phyloP scores from a whole-genome alignment of 148 eudicot genomes.

The Pharnaceum exiguum region DNA sequence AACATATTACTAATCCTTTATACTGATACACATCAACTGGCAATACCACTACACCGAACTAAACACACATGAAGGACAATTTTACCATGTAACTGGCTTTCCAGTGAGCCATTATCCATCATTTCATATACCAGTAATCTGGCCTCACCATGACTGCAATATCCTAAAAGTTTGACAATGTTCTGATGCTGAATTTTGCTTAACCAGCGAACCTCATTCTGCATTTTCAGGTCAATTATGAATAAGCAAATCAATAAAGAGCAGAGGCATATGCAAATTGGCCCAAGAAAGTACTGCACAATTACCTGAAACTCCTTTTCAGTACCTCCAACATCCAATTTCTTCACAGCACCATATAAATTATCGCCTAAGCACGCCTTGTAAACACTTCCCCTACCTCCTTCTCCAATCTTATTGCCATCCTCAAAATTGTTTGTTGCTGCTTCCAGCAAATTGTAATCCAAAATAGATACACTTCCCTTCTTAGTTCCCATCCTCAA shows the following conservation, averaged over 20 bases:
- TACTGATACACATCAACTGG: background rate
- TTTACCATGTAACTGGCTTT: conserved; percentile 71
- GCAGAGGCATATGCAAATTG: background rate
- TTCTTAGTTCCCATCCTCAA: conserved; percentile 45
- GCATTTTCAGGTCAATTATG: conserved; percentile 22
- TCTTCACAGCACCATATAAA: conserved; percentile 53
- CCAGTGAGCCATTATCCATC: conserved; percentile 81
- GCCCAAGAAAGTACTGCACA: background rate
- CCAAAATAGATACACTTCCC: conserved; percentile 51
- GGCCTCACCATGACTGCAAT: conserved; percentile 46
- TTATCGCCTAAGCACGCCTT: conserved; percentile 54
- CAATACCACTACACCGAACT: background rate
- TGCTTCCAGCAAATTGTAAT: conserved; percentile 49
- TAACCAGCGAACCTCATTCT: conserved; percentile 74
- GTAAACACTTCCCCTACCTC: conserved; percentile 51
- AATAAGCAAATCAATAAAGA: background rate
- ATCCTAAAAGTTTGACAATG: conserved; percentile 57
- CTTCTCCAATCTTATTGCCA: conserved; percentile 48
- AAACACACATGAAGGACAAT: background rate
- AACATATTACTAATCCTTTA: background rate
- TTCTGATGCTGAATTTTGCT: conserved; percentile 71
- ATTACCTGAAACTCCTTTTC: conserved; percentile 68
- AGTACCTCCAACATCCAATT: conserved; percentile 34
- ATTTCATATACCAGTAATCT: conserved; percentile 71
- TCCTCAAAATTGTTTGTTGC: conserved; percentile 64